Evolutionary conservation across 2,329 filamentous ascomycete genomes (phyloP), one percentile per base, ranked within the genome.

Genomic region (Aureobasidium sp.): DNA sequence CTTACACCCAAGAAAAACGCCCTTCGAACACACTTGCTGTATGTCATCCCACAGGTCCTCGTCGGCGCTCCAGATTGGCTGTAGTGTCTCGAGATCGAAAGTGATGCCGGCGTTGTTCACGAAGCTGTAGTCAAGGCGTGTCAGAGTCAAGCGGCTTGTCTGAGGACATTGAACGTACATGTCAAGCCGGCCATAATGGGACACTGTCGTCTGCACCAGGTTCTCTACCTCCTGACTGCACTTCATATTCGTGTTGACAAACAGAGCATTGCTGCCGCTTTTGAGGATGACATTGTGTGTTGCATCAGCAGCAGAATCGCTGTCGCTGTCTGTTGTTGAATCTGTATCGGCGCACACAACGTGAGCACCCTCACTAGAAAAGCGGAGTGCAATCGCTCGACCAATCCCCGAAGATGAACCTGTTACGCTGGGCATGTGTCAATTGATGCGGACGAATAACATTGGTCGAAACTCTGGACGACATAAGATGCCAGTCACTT

Each of bases 1-100:
- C 58, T 76, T 76, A 61, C 69, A 74, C 7, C 74, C 71, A 13
- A 76, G 68, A 60, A 76, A 77, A 6, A 75, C 70, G 8, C 71
- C 70, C 52, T 72, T 72, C 21, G 69, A 67, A 64, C 76, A 76
- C 52, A 76, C 69, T 5, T 66, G 64, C 67, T 75, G 69, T 15
- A 71, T 72, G 13, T 68, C 66, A 63, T 76, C 75, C 63, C 69
- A 76, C 47, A 73, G 66, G 15, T 63, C 64, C 59, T 74, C 72
- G 29, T 73, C 68, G 49, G 74, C 69, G 10, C 16, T 53, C 61
- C 61, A 59, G 29, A 59, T 63, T 7, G 53, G 61, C 45, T 53
- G 60, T 15, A 55, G 37, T 6, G 50, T 55, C 25, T 44, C 52
- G 3, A 65, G 67, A 62, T 75, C 72, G n/a, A 71, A 64, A 16